Evolutionary conservation across 345 rosid species (phyloP), one percentile per base, ranked within the genome.

Genomic region (Heritiera fomes): DNA sequence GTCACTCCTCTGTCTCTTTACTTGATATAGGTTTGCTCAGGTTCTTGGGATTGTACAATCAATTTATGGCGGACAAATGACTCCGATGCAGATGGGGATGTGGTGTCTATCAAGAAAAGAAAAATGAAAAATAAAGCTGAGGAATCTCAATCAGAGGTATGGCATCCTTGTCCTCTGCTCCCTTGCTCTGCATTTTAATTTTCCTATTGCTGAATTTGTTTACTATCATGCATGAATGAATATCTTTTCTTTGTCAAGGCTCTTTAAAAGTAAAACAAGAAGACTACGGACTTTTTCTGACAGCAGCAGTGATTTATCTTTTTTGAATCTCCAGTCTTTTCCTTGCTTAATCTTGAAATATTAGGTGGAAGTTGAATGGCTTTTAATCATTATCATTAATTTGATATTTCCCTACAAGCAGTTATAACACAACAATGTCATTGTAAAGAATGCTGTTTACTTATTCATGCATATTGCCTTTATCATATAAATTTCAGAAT

Each of bases 21-120:
- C 20, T 83, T 67, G 56, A 52, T 45, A 58, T 18, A 95, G 99
- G 67, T 95, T 80, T 92, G 98, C 86, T 94, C 98, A 8, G 92
- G 99, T 83, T 94, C 99, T 40, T 94, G 98, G 98, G 99, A 97
- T 88, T 90, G 89, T 79, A 89, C 90, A 0, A 88, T 97, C 79
- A 91, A 93, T 79, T 79, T 97, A 66, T 97, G 99, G 99, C 72
- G 74, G 86, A 86, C 92, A 32, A 83, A 82, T 85, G 84, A 87
- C 41, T 79, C 92, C 50, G 87, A 79, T 72, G 78, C 81, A 17
- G 90, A 84, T 49, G 92, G 91, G 64, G 86, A 87, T 69, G 78
- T 78, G 55, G 93, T 92, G 77, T 79, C 97, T 55, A 71, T 88
- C 70, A 97, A 97, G 90, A 97, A 87, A 88, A 90, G 98, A 84